Evolutionary conservation across 305 asterid species (phyloP), one percentile per base, ranked within the genome.

Genomic region (Fraxinus velutina): DNA sequence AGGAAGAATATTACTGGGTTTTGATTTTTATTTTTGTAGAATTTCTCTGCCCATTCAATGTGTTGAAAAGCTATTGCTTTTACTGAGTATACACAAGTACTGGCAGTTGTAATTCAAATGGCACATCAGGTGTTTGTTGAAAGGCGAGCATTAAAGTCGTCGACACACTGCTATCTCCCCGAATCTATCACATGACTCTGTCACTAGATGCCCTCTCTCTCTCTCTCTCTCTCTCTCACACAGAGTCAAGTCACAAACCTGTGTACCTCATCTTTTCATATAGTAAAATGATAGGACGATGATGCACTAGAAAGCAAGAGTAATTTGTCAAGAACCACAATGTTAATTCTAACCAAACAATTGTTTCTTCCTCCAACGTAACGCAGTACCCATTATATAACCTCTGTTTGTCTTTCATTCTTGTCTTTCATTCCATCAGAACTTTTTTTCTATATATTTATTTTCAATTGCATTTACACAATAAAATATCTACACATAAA

Each of bases 171-270:
- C 76, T 6, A 30, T 27, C 71, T 76, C 79, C 44, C 79, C 57
- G 79, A 76, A 76, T 76, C 79, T 76, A 50, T 77, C 80, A 77
- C 80, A 77, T 77, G 72, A 36, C 80, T 55, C 73, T 29, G 73
- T 84, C 87, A 80, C 79, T 76, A 79, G 77, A 76, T 77, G 73
- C 71, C 21, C 34, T 77, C 74, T 60, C 55, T 78, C 81, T 62
- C 62, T 24, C 15, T 6, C 42, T 6, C 47, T 10, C 22, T 55
- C 79, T 13, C 62, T 12, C 15, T 5, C 39, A 0, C 47, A 12
- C 55, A 42, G 5, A 47, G 57, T 47, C 57, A 13, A 68, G 19
- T 22, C 74, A 68, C 37, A 29, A 37, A 29, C 37, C 13, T 62
- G 15, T 62, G 30, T 62, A 62, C 71, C 71, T 60, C 10, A 22